Conservation (phyloP, 1,284 basidiomycete genomes). For the Pholiota adiposa region DNA sequence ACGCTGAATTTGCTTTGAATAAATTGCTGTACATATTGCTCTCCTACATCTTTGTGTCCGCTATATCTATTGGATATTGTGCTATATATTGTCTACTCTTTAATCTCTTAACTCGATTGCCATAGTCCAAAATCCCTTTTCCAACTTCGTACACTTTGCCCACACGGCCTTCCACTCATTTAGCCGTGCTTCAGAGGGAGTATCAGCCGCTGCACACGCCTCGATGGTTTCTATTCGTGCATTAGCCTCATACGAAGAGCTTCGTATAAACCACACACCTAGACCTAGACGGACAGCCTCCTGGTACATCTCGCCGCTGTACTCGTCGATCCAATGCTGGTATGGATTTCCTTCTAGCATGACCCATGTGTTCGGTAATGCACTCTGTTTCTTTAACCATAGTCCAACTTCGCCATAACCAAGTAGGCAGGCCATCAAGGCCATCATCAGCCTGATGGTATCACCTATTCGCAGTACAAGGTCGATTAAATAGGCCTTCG, state of each 20-base stretch:
- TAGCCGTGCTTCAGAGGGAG: constrained; percentile 66
- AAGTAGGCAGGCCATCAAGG: constrained; percentile 84
- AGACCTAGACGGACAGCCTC: constrained; percentile 72
- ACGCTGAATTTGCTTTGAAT: not conserved
- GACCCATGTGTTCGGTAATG: constrained; percentile 54
- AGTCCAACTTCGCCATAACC: constrained; percentile 96
- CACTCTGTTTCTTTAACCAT: constrained; percentile 69
- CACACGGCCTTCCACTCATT: constrained; percentile 77
- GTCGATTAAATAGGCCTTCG: not conserved
- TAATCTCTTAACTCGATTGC: constrained; percentile 49
- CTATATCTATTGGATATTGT: not conserved
- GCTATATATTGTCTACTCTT: not conserved
- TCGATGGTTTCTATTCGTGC: constrained; percentile 57
- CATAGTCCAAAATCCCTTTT: constrained; percentile 92
- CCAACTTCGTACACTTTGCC: constrained; percentile 79
- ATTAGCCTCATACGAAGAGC: not conserved
- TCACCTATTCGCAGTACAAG: constrained; percentile 53
- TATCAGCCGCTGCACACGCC: constrained; percentile 58
- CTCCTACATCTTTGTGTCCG: not conserved
- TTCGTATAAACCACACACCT: constrained; percentile 45
- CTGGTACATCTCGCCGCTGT: constrained; percentile 75
- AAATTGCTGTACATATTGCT: constrained; percentile 8
- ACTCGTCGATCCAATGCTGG: constrained; percentile 83
- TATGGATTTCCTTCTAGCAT: constrained; percentile 74
- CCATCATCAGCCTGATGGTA: constrained; percentile 75